Evolutionary conservation across 139 green algal species (phyloP).

Genomic region (Tetraselmis chui): DNA sequence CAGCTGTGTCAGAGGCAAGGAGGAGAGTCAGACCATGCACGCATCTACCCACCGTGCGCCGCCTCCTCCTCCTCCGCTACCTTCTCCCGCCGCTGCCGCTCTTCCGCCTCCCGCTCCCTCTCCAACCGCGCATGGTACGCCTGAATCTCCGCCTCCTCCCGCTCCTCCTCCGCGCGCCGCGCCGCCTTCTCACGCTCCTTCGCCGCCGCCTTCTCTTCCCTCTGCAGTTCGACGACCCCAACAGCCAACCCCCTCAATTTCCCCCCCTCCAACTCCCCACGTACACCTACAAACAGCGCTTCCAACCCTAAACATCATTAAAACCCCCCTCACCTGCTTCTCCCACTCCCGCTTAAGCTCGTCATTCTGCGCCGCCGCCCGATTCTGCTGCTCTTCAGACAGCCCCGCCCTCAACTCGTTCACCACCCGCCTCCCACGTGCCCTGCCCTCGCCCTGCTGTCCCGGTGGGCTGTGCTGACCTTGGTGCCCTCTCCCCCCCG

Average conservation of each 20-base stretch:
- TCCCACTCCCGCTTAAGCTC: background rate
- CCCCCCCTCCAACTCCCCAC: too few relatives aligned
- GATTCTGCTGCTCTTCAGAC: background rate
- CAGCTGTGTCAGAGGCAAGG: too few relatives aligned
- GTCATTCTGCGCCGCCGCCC: background rate
- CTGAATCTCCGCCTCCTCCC: background rate
- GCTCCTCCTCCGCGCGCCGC: background rate
- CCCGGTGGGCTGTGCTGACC: background rate
- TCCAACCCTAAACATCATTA: too few relatives aligned
- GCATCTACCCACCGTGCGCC: too few relatives aligned
- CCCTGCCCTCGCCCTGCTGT: background rate
- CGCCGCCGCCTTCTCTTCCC: background rate
- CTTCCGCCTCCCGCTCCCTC: background rate
- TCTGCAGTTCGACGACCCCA: too few relatives aligned
- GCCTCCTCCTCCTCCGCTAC: too few relatives aligned
- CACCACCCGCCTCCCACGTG: background rate
- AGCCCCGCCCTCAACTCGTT: background rate
- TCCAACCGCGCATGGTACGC: background rate
- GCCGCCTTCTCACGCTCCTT: background rate
- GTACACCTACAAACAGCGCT: too few relatives aligned
- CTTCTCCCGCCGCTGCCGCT: background rate
- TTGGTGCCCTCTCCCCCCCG: background rate
- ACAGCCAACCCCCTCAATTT: too few relatives aligned
- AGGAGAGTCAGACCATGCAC: too few relatives aligned
- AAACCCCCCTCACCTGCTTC: background rate